Base-by-base conservation (phyloP, 1,284 basidiomycete species). In the Peniophora sp. region DNA sequence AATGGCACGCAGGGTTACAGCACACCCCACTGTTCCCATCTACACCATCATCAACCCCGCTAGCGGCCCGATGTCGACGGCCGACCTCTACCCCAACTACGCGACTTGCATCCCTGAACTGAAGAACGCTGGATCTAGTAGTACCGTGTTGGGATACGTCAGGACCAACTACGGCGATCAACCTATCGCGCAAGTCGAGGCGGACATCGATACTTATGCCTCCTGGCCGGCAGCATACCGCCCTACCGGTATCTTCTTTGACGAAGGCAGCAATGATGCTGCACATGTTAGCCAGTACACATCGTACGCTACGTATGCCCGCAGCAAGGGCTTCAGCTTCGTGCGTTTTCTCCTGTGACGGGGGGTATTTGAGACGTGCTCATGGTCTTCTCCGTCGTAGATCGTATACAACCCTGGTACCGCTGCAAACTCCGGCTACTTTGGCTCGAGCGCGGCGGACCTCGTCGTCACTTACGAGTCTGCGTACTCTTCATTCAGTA, bases 231-330 rank as follows among this genome's bases (percentile, higher is more conserved):
- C 57, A 6, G 45, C 61, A 2, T 69, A 67, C 53, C 53, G 59
- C 8, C 59, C 61, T 10, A 56, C 62, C 24, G 69, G 70, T 2
- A 69, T 72, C 35, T 71, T 71, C 54, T 70, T 71, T 56, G 69
- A 72, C 51, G 63, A 72, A 51, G 62, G 58, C 0, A 53, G 56
- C 16, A 49, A 45, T 5, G 45, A 52, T 9, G 43, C 23, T 2
- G 56, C 27, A 32, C n/a, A 32, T 16, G 19, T 43, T 8, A 8
- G 5, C 38, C n/a, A 5, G 16, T 41, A 41, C 38, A 20, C 5
- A 16, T 17, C 5, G 5, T 41, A 41, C 16, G 38, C 38, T 8
- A 16, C 8, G 16, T 41, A 8, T n/a, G 38, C 38, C n/a, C 38
- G 38, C 8, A 8, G n/a, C 5, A 41, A 5, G n/a, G 38, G 38